Evolutionary conservation across 768 basidiomycete species (phyloP), one percentile per base, ranked within the genome.

Genomic region (Rhodocollybia butyracea): DNA sequence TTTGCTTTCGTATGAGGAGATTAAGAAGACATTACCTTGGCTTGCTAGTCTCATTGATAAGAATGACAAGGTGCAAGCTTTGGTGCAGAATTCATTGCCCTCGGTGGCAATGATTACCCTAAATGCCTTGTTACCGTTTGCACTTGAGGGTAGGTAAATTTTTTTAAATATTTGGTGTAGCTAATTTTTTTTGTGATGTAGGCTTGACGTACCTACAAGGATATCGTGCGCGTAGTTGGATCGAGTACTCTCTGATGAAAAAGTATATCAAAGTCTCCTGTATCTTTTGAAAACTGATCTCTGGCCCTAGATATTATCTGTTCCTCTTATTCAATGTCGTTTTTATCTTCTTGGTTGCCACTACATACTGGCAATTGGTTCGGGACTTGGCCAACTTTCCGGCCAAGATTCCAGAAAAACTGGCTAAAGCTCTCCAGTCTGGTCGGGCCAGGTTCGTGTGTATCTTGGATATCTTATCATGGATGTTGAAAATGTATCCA

Each of bases 81-180:
- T 99, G 38, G 91, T 98, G 21, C 94, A 98, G 72, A 98, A 95
- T 60, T 94, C 95, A 1, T 73, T 99, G 48, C 96, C 97, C 2
- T 89, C 89, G 24, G 79, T 95, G 51, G 96, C 89, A 2, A 83
- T 98, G 77, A 94, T 95, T 60, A 81, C 82, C 0, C 79, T 98
- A 64, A 99, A 98, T 70, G 94, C 91, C 0, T 58, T 89, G 27
- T 66, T 98, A 11, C 97, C 97, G 0, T 94, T 94, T 70, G 70
- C 95, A 13, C 74, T 99, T 19, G 94, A 97, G 74, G 89, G 93
- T 90, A 54, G 31, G 73, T 56, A 19, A 5, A 31, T 15, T 43
- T 53, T 52, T 21, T 60, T 21, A 36, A 24, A 24, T 5, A n/a
- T 50, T 17, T 45, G 13, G 39, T 43, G 8, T 17, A 43, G 41